These are phyloP conservation scores for Gynandropsis gynandra DNA, from an alignment of 345 rosid species.

Conservation along the genomic window DNA sequence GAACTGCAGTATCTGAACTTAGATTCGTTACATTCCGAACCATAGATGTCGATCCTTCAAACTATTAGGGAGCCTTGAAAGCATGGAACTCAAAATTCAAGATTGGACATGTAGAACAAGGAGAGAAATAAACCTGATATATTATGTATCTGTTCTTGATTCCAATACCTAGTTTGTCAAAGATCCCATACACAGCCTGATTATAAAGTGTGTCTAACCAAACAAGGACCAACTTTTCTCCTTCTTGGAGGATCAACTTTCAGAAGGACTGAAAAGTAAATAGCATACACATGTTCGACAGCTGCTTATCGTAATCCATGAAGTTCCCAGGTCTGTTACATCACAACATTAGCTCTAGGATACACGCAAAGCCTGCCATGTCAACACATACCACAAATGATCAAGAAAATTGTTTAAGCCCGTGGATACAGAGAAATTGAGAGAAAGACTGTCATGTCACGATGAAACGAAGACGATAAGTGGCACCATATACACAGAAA, in stretches of 20 bases:
- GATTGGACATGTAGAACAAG: too few species aligned
- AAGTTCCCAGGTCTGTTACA: conserved; percentile 47
- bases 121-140: too few species aligned
- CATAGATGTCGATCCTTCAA: too few species aligned
- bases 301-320: conserved; percentile 60
- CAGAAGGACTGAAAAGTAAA: conserved; percentile 81
- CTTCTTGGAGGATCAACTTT: conserved; percentile 91
- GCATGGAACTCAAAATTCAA: too few species aligned
- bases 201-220: conserved; percentile 95
- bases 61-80: too few species aligned
- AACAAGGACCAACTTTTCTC: conserved; percentile 90
- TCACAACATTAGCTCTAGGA: conserved; percentile 56
- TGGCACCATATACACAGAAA: background rate
- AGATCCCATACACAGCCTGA: conserved; percentile 92
- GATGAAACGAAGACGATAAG: background rate
- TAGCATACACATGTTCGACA: conserved; percentile 68
- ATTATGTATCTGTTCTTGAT: too few species aligned
- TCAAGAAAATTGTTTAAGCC: background rate
- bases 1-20: background rate
- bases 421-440: background rate
- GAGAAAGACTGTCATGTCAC: background rate
- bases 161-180: conserved; percentile 93
- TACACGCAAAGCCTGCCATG: conserved; percentile 69
- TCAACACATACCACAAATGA: conserved; percentile 17
- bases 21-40: conserved; percentile 2